phyloP scores from a whole-genome alignment of 2,329 filamentous ascomycete species.

The Epichloe scottii region DNA sequence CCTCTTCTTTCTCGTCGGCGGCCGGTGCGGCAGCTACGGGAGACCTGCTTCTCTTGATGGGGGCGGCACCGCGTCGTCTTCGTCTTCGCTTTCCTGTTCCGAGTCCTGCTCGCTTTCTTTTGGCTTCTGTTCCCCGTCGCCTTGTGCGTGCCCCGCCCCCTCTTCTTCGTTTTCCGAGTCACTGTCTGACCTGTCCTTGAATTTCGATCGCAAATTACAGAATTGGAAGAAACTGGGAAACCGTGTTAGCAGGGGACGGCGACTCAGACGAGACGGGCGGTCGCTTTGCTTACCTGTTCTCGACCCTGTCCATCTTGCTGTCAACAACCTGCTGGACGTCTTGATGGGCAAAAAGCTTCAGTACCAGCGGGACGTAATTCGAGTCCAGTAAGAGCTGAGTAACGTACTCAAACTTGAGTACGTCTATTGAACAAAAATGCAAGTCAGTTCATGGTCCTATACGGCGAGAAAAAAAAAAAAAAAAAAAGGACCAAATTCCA shows the following conservation, averaged over 20 bases:
- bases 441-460: not conserved
- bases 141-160: slow-evolving; percentile 15
- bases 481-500: not conserved
- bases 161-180: slow-evolving; percentile 15
- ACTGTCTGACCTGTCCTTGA: slow-evolving; percentile 21
- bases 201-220: slow-evolving; percentile 58
- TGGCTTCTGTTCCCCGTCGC: slow-evolving; percentile 20
- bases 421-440: slow-evolving; percentile 39
- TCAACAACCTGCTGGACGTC: slow-evolving; percentile 86
- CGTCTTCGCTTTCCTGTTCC: slow-evolving; percentile 51
- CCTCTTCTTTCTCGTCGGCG: slow-evolving; percentile 8
- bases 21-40: slow-evolving; percentile 22
- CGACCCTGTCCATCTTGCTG: slow-evolving; percentile 68
- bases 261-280: not conserved
- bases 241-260: not conserved
- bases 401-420: slow-evolving; percentile 91
- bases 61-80: slow-evolving; percentile 79
- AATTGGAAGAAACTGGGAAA: slow-evolving; percentile 71
- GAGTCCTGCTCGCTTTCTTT: slow-evolving; percentile 15
- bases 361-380: slow-evolving; percentile 82
- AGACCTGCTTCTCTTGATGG: slow-evolving; percentile 52
- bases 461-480: not conserved
- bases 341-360: slow-evolving; percentile 90
- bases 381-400: slow-evolving; percentile 88
- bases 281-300: slow-evolving; percentile 51